Conservation (phyloP, 495 filamentous ascomycete species). For the Bryoglossum gracile region DNA sequence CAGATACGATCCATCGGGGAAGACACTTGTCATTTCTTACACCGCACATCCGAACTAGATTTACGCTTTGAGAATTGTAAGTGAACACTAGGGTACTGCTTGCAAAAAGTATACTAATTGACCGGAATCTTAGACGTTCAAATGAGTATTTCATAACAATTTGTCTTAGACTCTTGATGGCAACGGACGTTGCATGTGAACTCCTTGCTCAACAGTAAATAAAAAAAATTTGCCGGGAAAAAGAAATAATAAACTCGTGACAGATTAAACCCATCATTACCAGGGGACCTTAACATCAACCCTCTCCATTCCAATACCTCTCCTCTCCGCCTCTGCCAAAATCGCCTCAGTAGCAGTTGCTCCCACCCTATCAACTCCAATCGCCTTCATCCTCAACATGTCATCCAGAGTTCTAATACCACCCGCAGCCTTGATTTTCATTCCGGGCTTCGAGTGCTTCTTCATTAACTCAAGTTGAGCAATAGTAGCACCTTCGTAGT, state of each 20-base stretch:
- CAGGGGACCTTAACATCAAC: slow-evolving; percentile 23
- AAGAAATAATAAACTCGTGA: too few relatives aligned
- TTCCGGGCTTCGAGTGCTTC: slow-evolving; percentile 27
- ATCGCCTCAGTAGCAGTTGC: slow-evolving; percentile 47
- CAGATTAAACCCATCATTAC: too few relatives aligned
- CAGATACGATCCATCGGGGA: neutral
- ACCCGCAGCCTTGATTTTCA: slow-evolving; percentile 45
- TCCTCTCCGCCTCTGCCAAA: slow-evolving; percentile 42
- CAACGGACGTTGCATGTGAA: too few relatives aligned
- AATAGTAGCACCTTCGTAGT: slow-evolving; percentile 44
- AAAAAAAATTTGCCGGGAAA: too few relatives aligned
- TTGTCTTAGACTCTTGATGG: too few relatives aligned
- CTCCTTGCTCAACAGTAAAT: too few relatives aligned
- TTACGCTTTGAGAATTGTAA: neutral
- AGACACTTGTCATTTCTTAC: neutral
- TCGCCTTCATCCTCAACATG: slow-evolving; percentile 31
- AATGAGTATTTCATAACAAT: too few relatives aligned
- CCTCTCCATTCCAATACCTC: slow-evolving; percentile 40
- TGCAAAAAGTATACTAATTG: too few relatives aligned
- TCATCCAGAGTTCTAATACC: slow-evolving; percentile 44
- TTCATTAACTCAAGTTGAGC: slow-evolving; percentile 47
- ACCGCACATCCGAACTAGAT: neutral
- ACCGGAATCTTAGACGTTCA: too few relatives aligned
- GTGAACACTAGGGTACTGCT: neutral
- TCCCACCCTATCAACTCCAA: slow-evolving; percentile 42